Percentiles rank a stretch among this genome's conserved stretches.
These are phyloP conservation scores for Melampsora americana DNA, from an alignment of 1,284 basidiomycete species.

Conservation along the genomic window DNA sequence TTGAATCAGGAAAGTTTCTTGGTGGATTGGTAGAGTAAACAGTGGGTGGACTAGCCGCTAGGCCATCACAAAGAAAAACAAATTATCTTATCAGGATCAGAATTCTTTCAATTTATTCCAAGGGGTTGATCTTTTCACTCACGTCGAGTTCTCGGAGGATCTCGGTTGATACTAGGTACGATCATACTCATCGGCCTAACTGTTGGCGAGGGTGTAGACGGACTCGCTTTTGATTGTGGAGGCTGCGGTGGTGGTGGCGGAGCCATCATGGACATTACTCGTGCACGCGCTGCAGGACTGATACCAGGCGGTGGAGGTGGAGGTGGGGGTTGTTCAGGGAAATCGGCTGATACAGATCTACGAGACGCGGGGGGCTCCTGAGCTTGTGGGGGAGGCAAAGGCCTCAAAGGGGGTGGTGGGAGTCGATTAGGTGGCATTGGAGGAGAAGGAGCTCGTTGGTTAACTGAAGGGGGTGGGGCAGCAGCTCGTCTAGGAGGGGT, in stretches of 20 bases:
- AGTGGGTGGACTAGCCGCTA: constrained; percentile 36
- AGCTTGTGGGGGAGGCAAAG: constrained; percentile 1
- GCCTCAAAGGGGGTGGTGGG: constrained; percentile 41
- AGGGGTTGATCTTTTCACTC: background rate
- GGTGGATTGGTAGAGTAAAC: constrained; percentile 35
- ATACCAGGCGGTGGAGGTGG: constrained; percentile 26
- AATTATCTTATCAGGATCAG: background rate
- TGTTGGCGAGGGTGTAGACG: background rate
- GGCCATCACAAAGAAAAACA: background rate
- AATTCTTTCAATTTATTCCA: background rate
- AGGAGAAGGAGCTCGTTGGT: background rate
- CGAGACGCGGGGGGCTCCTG: constrained; percentile 28
- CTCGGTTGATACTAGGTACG: constrained; percentile 8
- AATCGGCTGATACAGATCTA: constrained; percentile 24
- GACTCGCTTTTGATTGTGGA: background rate
- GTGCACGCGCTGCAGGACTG: constrained; percentile 10
- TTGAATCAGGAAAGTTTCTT: constrained; percentile 37
- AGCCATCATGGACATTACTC: constrained; percentile 11
- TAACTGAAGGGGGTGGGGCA: constrained; percentile 37
- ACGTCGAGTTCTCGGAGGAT: constrained; percentile 30
- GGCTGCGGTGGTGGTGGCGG: background rate
- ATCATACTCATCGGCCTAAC: constrained; percentile 36
- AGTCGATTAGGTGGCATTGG: constrained; percentile 25
- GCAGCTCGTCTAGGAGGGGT: constrained; percentile 36
- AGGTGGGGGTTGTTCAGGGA: constrained; percentile 27